Percentiles rank a stretch among this genome's conserved stretches.
Conservation (phyloP, 345 rosid genomes). For the Populus deltoides region DNA sequence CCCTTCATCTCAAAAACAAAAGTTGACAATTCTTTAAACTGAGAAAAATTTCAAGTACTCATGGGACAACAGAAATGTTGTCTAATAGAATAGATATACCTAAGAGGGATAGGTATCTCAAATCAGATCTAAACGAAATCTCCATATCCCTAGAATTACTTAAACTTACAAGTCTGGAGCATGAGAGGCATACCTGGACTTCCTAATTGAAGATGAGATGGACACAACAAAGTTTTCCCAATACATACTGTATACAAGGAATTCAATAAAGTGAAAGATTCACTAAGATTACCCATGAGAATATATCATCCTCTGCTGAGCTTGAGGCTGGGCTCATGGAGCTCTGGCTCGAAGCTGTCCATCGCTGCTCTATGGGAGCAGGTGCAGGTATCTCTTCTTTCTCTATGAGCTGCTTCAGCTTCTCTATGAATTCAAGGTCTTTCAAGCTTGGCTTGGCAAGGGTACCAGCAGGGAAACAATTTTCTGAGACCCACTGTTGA, state of each 20-base stretch:
- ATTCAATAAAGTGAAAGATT: not conserved
- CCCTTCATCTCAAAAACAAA: not conserved
- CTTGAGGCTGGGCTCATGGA: slow-evolving; percentile 87
- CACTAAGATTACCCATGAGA: slow-evolving; percentile 69
- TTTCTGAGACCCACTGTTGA: slow-evolving; percentile 98
- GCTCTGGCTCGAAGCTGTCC: slow-evolving; percentile 88
- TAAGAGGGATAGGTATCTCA: not conserved
- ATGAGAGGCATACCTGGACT: not conserved
- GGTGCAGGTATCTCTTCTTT: slow-evolving; percentile 79
- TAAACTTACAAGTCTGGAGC: not conserved
- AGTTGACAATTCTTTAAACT: not conserved
- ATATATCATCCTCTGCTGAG: slow-evolving; percentile 65
- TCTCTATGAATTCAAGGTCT: slow-evolving; percentile 86
- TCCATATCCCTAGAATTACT: not conserved
- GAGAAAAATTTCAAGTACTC: not conserved
- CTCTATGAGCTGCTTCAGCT: slow-evolving; percentile 77
- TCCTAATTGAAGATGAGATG: not conserved
- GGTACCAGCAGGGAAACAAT: slow-evolving; percentile 91
- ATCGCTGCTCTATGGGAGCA: slow-evolving; percentile 93
- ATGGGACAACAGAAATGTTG: not conserved
- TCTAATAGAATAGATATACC: not conserved
- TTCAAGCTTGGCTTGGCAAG: slow-evolving; percentile 82
- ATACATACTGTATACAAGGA: not conserved
- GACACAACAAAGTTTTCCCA: not conserved
- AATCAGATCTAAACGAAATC: not conserved